These are phyloP conservation scores for Lentinula sp. DNA, from an alignment of 768 basidiomycete genomes.

Conservation along the genomic window DNA sequence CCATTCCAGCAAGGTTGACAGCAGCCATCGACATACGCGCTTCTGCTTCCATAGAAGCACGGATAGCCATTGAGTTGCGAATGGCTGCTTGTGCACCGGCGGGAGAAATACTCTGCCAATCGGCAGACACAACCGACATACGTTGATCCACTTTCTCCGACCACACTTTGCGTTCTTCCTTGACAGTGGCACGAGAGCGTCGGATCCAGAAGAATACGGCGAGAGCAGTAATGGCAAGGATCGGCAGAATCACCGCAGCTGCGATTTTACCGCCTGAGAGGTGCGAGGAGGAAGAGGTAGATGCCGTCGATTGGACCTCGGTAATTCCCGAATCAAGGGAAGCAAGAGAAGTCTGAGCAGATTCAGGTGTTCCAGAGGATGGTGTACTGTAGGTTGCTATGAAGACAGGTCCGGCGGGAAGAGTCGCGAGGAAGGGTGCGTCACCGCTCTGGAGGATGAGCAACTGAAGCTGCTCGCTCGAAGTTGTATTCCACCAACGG, in stretches of 20 bases:
- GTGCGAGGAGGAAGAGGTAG: constrained; percentile 24
- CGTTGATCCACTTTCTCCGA: constrained; percentile 69
- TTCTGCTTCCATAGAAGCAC: constrained; percentile 34
- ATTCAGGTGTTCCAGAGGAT: constrained; percentile 30
- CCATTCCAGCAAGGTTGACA: constrained; percentile 33
- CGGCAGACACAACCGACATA: constrained; percentile 75
- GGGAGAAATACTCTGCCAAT: constrained; percentile 70
- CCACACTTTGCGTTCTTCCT: constrained; percentile 52
- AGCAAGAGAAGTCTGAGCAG: constrained; percentile 30
- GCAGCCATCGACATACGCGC: constrained; percentile 19
- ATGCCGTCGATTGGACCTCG: constrained; percentile 27
- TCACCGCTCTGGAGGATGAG: constrained; percentile 46
- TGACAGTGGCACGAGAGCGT: constrained; percentile 41
- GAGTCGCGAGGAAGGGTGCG: constrained; percentile 42
- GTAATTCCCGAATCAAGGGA: constrained; percentile 26
- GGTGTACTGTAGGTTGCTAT: constrained; percentile 52
- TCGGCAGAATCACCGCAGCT: constrained; percentile 55
- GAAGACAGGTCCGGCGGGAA: constrained; percentile 67
- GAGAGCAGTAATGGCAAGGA: constrained; percentile 48
- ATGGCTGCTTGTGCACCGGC: constrained; percentile 73
- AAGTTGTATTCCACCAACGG: constrained; percentile 66
- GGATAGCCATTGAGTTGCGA: constrained; percentile 56
- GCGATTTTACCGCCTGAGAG: constrained; percentile 54
- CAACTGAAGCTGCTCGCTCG: constrained; percentile 47
- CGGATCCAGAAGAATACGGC: constrained; percentile 45